Percentiles rank a stretch among this genome's conserved stretches.
phyloP scores from a whole-genome alignment of 2,329 filamentous ascomycete species.

The Penicillium corylophilum region DNA sequence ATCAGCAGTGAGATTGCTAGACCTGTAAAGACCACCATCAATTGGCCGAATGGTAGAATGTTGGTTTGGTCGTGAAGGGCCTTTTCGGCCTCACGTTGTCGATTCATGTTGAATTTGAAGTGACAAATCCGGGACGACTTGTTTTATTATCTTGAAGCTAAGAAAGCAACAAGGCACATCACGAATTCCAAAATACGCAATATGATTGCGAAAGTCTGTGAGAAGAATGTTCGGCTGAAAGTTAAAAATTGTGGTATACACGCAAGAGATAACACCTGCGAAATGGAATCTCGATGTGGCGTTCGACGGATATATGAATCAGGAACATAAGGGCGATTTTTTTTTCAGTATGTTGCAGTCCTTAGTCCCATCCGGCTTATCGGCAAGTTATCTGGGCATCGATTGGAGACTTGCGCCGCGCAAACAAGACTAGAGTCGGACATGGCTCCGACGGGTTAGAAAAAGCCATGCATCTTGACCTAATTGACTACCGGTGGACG shows the following conservation, averaged over 20 bases:
- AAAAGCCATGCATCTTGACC: constrained; percentile 11
- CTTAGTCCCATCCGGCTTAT: constrained; percentile 14
- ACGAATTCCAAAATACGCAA: background rate
- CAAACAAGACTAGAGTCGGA: constrained; percentile 14
- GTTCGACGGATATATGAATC: constrained; percentile 1
- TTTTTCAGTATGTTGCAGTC: constrained; percentile 1
- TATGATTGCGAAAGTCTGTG: background rate
- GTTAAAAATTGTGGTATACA: background rate
- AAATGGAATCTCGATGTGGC: background rate
- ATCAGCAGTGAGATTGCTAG: constrained; percentile 56
- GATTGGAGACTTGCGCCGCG: constrained; percentile 21
- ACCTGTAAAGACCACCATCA: constrained; percentile 50
- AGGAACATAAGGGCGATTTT: constrained; percentile 5
- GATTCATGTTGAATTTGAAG: constrained; percentile 24
- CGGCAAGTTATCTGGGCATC: constrained; percentile 15
- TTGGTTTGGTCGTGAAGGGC: constrained; percentile 58
- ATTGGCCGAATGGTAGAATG: constrained; percentile 52
- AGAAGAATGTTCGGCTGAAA: constrained; percentile 5
- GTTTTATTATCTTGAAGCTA: background rate
- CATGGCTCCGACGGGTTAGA: constrained; percentile 14
- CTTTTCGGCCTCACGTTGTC: constrained; percentile 43
- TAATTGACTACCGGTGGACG: constrained; percentile 10
- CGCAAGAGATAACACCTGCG: background rate
- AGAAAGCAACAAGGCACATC: background rate
- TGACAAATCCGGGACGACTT: background rate